Evolutionary conservation across 2,329 filamentous ascomycete genomes (phyloP).

Genomic region (Cladosporium sphaerospermum): DNA sequence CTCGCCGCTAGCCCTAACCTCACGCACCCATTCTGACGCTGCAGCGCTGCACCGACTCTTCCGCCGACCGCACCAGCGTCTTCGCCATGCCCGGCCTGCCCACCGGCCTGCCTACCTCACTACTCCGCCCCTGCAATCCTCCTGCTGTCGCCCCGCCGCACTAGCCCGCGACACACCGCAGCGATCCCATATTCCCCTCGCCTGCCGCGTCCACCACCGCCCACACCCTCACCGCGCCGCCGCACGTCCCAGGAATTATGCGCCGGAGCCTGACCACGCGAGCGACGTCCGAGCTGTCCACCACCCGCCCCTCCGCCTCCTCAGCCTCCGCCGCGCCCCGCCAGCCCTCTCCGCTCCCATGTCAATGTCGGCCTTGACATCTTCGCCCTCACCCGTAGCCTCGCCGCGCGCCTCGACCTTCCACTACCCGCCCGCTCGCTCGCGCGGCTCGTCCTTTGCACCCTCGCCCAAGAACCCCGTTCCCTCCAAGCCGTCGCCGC

Average conservation of each 20-base stretch:
- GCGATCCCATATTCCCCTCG: too few relatives aligned
- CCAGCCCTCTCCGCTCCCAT: constrained; percentile 1
- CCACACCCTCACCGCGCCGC: background rate
- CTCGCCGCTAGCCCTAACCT: too few relatives aligned
- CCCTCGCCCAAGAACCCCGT: constrained; percentile 1
- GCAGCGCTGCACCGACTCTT: too few relatives aligned
- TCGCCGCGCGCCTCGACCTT: constrained; percentile 22
- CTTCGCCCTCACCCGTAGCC: constrained; percentile 26
- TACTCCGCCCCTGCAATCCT: too few relatives aligned
- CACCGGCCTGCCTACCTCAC: too few relatives aligned
- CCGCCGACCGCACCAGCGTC: too few relatives aligned
- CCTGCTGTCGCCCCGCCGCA: too few relatives aligned
- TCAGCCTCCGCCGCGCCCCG: constrained; percentile 1
- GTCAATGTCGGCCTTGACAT: constrained; percentile 27
- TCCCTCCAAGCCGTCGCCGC: constrained; percentile 2
- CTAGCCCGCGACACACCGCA: too few relatives aligned
- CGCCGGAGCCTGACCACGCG: constrained; percentile 6
- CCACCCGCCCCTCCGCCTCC: background rate
- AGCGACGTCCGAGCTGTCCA: constrained; percentile 5
- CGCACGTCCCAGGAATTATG: constrained; percentile 10
- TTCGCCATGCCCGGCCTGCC: too few relatives aligned
- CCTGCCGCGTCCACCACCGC: too few relatives aligned
- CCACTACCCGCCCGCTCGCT: constrained; percentile 12
- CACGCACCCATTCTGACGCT: too few relatives aligned
- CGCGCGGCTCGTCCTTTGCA: constrained; percentile 1